These are phyloP conservation scores for Trichoderma parareesei DNA, from an alignment of 495 filamentous ascomycete species.

Conservation along the genomic window DNA sequence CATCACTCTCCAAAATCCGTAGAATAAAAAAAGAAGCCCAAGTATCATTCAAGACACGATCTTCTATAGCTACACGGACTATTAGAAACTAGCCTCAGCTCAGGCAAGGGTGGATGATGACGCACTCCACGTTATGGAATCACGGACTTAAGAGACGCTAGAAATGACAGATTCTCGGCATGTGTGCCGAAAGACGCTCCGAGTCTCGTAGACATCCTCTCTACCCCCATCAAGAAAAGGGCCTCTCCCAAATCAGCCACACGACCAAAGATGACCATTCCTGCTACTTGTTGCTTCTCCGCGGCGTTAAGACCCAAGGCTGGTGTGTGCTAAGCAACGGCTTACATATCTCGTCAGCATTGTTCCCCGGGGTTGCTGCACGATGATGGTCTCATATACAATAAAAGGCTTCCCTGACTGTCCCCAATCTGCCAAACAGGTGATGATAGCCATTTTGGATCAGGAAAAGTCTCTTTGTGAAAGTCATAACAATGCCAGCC, in stretches of 20 bases:
- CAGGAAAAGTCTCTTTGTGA: not conserved
- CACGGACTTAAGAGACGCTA: no score
- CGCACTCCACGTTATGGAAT: no score
- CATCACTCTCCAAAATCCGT: no score
- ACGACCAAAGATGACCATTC: not conserved
- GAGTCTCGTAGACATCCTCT: not conserved
- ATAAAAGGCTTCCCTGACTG: no score
- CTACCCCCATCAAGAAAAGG: not conserved
- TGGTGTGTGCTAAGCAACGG: not conserved
- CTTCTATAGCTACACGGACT: no score
- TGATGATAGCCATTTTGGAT: not conserved
- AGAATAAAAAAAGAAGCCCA: no score
- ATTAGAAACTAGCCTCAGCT: no score
- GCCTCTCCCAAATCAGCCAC: no score
- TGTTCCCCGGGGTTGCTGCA: not conserved
- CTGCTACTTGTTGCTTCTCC: not conserved
- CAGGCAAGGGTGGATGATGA: no score
- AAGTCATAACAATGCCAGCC: not conserved
- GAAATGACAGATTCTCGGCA: no score
- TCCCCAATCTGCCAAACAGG: not conserved
- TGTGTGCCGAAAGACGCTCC: not conserved
- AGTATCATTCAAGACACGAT: no score
- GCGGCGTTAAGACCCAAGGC: not conserved
- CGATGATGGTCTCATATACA: no score
- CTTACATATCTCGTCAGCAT: not conserved